These are phyloP conservation scores for Fomitopsis pinicola DNA, from an alignment of 1,284 basidiomycete species.

Conservation along the genomic window DNA sequence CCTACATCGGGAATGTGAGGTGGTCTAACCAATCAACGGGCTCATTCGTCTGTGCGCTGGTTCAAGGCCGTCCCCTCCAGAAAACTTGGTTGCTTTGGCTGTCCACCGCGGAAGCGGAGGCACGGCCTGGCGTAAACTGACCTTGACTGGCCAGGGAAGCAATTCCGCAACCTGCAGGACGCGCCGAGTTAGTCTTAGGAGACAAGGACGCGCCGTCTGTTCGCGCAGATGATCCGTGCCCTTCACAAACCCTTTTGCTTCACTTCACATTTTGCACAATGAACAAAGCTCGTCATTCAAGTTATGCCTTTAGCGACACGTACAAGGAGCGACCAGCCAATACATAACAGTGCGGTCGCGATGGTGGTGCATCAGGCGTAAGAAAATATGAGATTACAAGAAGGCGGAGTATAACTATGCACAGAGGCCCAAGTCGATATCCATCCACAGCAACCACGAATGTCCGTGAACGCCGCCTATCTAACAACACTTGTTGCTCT, in stretches of 20 bases:
- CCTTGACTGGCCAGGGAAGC: conserved; percentile 82
- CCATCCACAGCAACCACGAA: conserved; percentile 2
- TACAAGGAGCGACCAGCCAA: not conserved
- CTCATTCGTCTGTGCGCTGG: conserved; percentile 65
- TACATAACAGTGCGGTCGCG: not conserved
- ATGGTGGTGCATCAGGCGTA: not conserved
- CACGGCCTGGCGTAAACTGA: conserved; percentile 71
- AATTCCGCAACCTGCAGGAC: conserved; percentile 82
- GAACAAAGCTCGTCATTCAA: no score
- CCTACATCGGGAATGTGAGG: conserved; percentile 74
- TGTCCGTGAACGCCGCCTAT: conserved; percentile 1
- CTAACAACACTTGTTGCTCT: conserved; percentile 41
- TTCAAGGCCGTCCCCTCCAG: conserved; percentile 1
- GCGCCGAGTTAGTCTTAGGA: conserved; percentile 87
- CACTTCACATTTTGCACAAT: no score
- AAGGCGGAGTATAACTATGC: conserved; percentile 24
- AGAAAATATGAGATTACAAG: conserved; percentile 19
- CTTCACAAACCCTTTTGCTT: conserved; percentile 60
- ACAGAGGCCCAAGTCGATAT: conserved; percentile 10
- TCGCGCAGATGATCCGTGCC: conserved; percentile 71
- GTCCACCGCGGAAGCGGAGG: conserved; percentile 56
- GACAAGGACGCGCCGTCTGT: conserved; percentile 77
- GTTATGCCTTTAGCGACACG: no score
- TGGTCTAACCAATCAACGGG: conserved; percentile 58
- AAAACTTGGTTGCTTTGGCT: conserved; percentile 75